Evolutionary conservation across 2,329 filamentous ascomycete genomes (phyloP).

Genomic region (Arthrobotrys iridis): DNA sequence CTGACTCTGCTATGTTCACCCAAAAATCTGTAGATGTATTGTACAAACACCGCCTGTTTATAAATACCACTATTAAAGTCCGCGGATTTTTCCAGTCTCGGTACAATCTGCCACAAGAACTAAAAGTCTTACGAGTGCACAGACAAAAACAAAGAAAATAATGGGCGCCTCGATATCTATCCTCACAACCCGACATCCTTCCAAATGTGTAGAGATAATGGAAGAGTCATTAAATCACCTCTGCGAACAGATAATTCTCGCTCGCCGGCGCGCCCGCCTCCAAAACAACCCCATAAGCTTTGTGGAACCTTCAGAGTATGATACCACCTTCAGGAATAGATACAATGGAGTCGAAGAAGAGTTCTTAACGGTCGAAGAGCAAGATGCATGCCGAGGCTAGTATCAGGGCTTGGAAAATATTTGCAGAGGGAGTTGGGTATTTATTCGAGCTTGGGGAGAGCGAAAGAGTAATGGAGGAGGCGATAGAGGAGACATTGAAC

Average conservation of each 20-base stretch:
- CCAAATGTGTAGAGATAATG: constrained; percentile 21
- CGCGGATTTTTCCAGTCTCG: no score
- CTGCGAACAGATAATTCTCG: background rate
- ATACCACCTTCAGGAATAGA: background rate
- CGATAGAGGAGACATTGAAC: no score
- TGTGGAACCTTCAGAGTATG: background rate
- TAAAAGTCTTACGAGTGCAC: no score
- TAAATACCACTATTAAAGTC: no score
- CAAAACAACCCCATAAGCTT: background rate
- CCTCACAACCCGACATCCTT: background rate
- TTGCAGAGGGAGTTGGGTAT: background rate
- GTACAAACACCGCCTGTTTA: no score
- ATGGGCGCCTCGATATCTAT: constrained; percentile 12
- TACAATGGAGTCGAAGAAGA: background rate
- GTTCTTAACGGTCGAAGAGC: background rate
- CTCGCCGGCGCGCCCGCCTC: background rate
- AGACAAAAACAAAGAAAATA: background rate
- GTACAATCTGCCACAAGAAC: no score
- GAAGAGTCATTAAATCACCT: constrained; percentile 6
- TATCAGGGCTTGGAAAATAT: background rate
- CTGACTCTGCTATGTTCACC: no score
- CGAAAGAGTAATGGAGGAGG: background rate
- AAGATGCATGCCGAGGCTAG: background rate
- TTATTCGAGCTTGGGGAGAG: background rate
- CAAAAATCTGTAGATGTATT: no score